phyloP scores from a whole-genome alignment of 116 monocot genomes.

The Posidonia oceanica region DNA sequence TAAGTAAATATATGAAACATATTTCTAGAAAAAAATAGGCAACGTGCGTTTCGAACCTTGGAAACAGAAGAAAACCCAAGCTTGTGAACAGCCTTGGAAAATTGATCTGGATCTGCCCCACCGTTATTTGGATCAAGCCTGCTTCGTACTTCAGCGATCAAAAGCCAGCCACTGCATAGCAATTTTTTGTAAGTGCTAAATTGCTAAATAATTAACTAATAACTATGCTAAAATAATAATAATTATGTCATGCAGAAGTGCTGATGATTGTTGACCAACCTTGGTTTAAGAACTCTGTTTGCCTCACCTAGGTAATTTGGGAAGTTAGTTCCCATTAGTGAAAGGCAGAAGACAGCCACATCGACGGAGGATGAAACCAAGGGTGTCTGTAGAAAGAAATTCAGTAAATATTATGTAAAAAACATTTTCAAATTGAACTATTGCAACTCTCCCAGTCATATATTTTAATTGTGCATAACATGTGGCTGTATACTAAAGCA shows the following conservation, averaged over 20 bases:
- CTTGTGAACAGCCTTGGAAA: conserved; percentile 52
- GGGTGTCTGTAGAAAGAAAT: conserved; percentile 55
- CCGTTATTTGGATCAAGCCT: conserved; percentile 92
- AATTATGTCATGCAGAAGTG: neutral
- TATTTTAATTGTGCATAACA: neutral
- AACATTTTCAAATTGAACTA: neutral
- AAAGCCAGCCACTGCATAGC: conserved; percentile 81
- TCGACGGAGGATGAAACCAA: conserved; percentile 72
- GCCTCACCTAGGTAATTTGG: conserved; percentile 83
- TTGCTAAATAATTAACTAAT: too few species aligned
- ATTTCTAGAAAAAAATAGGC: neutral
- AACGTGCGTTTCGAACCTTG: conserved; percentile 30
- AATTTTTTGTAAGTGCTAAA: neutral
- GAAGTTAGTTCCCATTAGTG: conserved; percentile 89
- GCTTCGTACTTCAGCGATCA: conserved; percentile 95
- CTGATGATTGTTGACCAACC: conserved; percentile 24
- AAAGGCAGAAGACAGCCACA: conserved; percentile 96
- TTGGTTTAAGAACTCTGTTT: conserved; percentile 73
- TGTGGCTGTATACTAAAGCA: too few species aligned
- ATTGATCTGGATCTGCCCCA: conserved; percentile 82
- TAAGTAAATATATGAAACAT: neutral
- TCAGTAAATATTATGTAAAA: neutral
- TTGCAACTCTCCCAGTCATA: neutral
- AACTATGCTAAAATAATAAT: neutral
- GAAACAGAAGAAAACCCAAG: conserved; percentile 70